These are phyloP conservation scores for Neurospora intermedia DNA, from an alignment of 495 filamentous ascomycete genomes.

Conservation along the genomic window DNA sequence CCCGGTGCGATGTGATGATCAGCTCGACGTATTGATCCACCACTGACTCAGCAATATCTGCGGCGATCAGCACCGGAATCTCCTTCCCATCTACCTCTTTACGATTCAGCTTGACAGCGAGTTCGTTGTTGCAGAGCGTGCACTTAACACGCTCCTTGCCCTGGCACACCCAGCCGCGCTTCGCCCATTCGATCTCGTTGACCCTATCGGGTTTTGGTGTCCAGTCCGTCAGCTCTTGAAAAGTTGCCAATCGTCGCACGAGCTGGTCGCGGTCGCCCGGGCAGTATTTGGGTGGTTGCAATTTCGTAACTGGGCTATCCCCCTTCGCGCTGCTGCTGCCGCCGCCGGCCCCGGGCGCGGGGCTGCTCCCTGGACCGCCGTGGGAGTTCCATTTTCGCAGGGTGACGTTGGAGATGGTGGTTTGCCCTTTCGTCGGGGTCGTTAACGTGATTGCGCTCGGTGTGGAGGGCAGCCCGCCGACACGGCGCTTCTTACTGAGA, in stretches of 20 bases:
- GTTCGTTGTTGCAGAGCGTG: conserved; percentile 67
- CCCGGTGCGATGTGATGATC: conserved; percentile 67
- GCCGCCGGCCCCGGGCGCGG: not conserved
- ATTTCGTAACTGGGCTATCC: not conserved
- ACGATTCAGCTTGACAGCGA: conserved; percentile 69
- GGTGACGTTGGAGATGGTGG: conserved; percentile 29
- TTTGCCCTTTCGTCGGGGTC: conserved; percentile 15
- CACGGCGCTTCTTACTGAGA: conserved; percentile 37
- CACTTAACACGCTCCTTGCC: conserved; percentile 75
- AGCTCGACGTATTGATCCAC: conserved; percentile 66
- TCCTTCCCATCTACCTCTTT: conserved; percentile 55
- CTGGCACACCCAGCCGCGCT: conserved; percentile 81
- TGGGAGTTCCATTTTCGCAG: conserved; percentile 30
- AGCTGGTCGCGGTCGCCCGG: conserved; percentile 80
- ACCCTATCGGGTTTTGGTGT: conserved; percentile 67
- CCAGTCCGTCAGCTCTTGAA: conserved; percentile 84
- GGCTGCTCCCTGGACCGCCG: conserved; percentile 2
- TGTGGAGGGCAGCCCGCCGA: conserved; percentile 19
- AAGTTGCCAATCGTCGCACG: conserved; percentile 72
- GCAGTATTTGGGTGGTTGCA: conserved; percentile 41
- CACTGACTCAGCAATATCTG: conserved; percentile 52
- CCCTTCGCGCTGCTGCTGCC: not conserved
- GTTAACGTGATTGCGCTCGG: conserved; percentile 5
- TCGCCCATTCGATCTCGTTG: conserved; percentile 91
- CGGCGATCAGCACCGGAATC: conserved; percentile 37